These are phyloP conservation scores for Tuber melanosporum DNA, from an alignment of 495 filamentous ascomycete species.

Conservation along the genomic window DNA sequence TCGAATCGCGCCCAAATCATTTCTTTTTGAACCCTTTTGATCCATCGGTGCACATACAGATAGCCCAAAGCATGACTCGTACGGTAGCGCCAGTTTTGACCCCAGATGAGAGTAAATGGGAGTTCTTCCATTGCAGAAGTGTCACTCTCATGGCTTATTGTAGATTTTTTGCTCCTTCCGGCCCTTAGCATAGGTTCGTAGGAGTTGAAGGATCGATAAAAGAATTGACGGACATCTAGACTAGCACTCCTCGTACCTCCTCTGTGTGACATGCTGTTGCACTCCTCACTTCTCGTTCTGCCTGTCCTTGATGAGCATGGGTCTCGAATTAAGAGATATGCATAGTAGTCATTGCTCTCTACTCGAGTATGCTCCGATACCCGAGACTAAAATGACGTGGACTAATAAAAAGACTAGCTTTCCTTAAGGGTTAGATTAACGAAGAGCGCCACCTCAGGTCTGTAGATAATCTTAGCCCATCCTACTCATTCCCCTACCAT, in stretches of 20 bases:
- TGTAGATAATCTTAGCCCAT: not conserved
- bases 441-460: not conserved
- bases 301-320: not conserved
- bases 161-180: not conserved
- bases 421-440: not conserved
- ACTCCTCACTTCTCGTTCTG: not conserved
- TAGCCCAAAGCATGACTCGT: not conserved
- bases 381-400: not conserved
- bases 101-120: not conserved
- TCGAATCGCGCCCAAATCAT: conserved; percentile 21
- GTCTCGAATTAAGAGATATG: not conserved
- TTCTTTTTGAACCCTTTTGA: not conserved
- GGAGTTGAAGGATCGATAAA: not conserved
- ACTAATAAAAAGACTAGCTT: not conserved
- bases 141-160: not conserved
- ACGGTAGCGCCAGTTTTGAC: not conserved
- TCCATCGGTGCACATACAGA: not conserved
- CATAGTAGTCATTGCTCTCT: no score
- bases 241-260: not conserved
- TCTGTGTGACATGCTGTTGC: not conserved
- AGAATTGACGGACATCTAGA: not conserved
- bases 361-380: no score
- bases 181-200: not conserved
- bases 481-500: not conserved
- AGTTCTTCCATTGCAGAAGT: not conserved